These are phyloP conservation scores for Venturiaceae sp. DNA, from an alignment of 2,329 filamentous ascomycete genomes.

Conservation along the genomic window DNA sequence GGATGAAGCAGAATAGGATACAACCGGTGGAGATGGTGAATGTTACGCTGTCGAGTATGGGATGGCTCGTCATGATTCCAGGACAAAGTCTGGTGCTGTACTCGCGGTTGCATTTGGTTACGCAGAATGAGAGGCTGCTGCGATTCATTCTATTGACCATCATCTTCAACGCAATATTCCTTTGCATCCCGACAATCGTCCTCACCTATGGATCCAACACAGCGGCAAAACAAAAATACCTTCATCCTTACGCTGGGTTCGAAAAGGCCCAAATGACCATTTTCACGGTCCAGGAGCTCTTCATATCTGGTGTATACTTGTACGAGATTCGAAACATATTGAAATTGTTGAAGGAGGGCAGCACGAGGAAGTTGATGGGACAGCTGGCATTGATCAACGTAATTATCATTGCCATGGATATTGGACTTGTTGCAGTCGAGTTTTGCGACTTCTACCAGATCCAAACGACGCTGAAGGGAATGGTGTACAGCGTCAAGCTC, in stretches of 20 bases:
- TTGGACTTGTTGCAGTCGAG: neutral
- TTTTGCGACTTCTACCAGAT: slow-evolving; percentile 4
- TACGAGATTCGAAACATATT: slow-evolving; percentile 4
- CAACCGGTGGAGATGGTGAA: slow-evolving; percentile 26
- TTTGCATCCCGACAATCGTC: slow-evolving; percentile 45
- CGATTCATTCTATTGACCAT: slow-evolving; percentile 47
- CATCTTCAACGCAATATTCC: slow-evolving; percentile 40
- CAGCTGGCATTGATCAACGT: slow-evolving; percentile 5
- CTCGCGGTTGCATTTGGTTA: slow-evolving; percentile 51
- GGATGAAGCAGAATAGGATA: slow-evolving; percentile 33
- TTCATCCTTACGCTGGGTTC: slow-evolving; percentile 29
- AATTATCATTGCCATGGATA: slow-evolving; percentile 4
- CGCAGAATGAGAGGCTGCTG: slow-evolving; percentile 40
- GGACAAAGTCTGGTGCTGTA: slow-evolving; percentile 54
- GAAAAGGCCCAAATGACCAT: slow-evolving; percentile 36
- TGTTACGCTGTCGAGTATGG: slow-evolving; percentile 38
- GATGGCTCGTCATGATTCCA: slow-evolving; percentile 52
- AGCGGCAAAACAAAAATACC: slow-evolving; percentile 20
- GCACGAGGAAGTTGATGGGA: slow-evolving; percentile 7
- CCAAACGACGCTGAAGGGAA: slow-evolving; percentile 5
- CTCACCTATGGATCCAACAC: slow-evolving; percentile 45
- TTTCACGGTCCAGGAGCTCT: slow-evolving; percentile 31
- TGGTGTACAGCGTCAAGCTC: slow-evolving; percentile 8
- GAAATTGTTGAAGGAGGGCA: neutral
- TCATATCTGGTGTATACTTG: slow-evolving; percentile 18